Percentiles rank a stretch among this genome's conserved stretches.
Evolutionary conservation across 768 basidiomycete genomes (phyloP).

Genomic region (Tremella fuciformis): DNA sequence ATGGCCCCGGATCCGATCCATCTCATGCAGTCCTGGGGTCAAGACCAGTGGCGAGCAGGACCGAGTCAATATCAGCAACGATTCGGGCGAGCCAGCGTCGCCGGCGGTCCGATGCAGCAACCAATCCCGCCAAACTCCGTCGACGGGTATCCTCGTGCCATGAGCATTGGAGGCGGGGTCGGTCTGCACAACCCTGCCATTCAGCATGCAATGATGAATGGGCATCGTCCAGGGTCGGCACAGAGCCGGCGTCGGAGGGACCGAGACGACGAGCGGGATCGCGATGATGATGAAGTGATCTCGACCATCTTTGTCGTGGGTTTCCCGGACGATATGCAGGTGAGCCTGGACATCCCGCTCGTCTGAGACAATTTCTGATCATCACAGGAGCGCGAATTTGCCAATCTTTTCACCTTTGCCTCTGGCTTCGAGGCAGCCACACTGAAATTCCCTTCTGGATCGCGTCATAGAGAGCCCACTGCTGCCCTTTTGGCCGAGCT

Average conservation of each 20-base stretch:
- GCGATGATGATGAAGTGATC: conserved; percentile 66
- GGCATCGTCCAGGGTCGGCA: conserved; percentile 17
- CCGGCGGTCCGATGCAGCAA: conserved; percentile 13
- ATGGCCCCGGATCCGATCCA: conserved; percentile 50
- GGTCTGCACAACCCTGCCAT: background rate
- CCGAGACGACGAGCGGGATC: conserved; percentile 18
- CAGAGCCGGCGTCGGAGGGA: conserved; percentile 26
- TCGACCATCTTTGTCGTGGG: conserved; percentile 98
- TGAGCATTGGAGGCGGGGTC: conserved; percentile 8
- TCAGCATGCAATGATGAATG: conserved; percentile 10
- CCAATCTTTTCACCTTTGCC: conserved; percentile 98
- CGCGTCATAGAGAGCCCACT: conserved; percentile 34
- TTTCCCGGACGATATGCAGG: conserved; percentile 98
- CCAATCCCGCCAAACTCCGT: conserved; percentile 17
- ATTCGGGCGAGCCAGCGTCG: background rate
- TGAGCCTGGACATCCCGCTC: conserved; percentile 53
- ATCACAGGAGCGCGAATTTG: conserved; percentile 91
- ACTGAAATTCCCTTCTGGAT: conserved; percentile 86
- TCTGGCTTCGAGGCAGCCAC: conserved; percentile 95
- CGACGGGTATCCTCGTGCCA: conserved; percentile 13
- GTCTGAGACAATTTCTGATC: background rate
- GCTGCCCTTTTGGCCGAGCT: conserved; percentile 40
- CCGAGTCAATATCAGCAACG: background rate
- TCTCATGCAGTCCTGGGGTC: conserved; percentile 10
- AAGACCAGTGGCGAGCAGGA: conserved; percentile 1